These are phyloP conservation scores for Gymnopilus junonius DNA, from an alignment of 768 basidiomycete genomes.

Conservation along the genomic window DNA sequence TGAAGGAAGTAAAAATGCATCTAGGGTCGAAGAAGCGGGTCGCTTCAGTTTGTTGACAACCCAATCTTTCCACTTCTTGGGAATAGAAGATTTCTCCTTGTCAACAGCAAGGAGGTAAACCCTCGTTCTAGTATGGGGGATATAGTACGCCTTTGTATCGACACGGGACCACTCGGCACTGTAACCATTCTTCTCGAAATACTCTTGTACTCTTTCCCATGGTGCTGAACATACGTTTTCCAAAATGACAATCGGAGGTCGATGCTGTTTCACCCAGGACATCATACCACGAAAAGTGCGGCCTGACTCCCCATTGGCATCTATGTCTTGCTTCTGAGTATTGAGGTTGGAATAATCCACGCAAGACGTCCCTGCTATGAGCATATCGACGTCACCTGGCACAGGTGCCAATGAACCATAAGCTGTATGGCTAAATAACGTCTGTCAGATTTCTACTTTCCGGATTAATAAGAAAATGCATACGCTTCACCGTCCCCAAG, in stretches of 20 bases:
- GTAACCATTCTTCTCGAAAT: constrained; percentile 79
- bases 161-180: constrained; percentile 71
- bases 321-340: constrained; percentile 88
- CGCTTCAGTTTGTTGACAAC: constrained; percentile 70
- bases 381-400: constrained; percentile 88
- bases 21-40: constrained; percentile 86
- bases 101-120: constrained; percentile 86
- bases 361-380: constrained; percentile 94
- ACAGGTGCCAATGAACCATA: constrained; percentile 87
- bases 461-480: constrained; percentile 29
- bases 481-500: constrained; percentile 80
- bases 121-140: constrained; percentile 92
- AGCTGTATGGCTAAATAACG: constrained; percentile 73
- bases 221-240: constrained; percentile 95
- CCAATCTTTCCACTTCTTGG: constrained; percentile 68
- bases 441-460: constrained; percentile 3
- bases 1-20: constrained; percentile 88
- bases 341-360: constrained; percentile 98
- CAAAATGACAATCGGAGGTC: constrained; percentile 89
- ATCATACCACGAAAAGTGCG: constrained; percentile 96
- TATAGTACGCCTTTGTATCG: constrained; percentile 90
- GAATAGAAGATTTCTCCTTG: constrained; percentile 60
- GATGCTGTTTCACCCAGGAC: constrained; percentile 85
- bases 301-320: constrained; percentile 91
- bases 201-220: constrained; percentile 75